Evolutionary conservation across 1,284 basidiomycete species (phyloP).

Genomic region (Trichosporon faecale): DNA sequence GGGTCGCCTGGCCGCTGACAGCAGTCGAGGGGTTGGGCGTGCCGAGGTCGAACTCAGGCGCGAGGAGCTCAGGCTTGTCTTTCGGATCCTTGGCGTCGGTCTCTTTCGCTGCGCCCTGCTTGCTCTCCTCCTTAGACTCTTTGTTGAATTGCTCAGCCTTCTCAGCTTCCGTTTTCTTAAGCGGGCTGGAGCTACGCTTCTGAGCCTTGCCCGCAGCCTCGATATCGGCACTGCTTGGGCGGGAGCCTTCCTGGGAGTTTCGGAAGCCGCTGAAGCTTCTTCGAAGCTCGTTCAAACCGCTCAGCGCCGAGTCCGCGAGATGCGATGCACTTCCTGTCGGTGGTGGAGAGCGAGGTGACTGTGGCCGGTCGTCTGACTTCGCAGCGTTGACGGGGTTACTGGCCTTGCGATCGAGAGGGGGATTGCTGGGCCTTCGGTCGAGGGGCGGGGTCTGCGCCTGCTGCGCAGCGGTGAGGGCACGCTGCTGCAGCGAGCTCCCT

Average conservation of each 20-base stretch:
- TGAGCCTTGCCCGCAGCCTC: not conserved
- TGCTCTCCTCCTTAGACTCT: not conserved
- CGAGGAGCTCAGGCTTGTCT: not conserved
- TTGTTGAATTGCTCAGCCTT: not conserved
- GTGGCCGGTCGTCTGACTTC: not conserved
- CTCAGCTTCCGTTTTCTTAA: not conserved
- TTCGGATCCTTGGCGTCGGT: not conserved
- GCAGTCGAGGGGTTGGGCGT: conserved; percentile 3
- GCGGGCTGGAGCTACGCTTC: conserved; percentile 3
- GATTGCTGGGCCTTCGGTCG: not conserved
- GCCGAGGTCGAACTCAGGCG: not conserved
- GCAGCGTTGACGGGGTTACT: not conserved
- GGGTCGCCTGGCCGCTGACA: not conserved
- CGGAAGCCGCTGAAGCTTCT: conserved; percentile 19
- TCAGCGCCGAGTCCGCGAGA: conserved; percentile 43
- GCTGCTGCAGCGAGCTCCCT: conserved; percentile 33
- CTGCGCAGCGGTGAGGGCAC: conserved; percentile 28
- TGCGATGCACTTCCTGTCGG: conserved; percentile 16
- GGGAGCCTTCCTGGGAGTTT: conserved; percentile 12
- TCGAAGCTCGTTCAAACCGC: conserved; percentile 37
- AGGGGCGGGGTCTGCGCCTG: not conserved
- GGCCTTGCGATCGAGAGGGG: not conserved
- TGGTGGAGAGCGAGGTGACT: conserved; percentile 3
- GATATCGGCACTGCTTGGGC: conserved; percentile 9
- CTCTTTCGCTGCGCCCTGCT: not conserved